These are phyloP conservation scores for Sambucus nigra DNA, from an alignment of 129 eudicot genomes.

Conservation along the genomic window DNA sequence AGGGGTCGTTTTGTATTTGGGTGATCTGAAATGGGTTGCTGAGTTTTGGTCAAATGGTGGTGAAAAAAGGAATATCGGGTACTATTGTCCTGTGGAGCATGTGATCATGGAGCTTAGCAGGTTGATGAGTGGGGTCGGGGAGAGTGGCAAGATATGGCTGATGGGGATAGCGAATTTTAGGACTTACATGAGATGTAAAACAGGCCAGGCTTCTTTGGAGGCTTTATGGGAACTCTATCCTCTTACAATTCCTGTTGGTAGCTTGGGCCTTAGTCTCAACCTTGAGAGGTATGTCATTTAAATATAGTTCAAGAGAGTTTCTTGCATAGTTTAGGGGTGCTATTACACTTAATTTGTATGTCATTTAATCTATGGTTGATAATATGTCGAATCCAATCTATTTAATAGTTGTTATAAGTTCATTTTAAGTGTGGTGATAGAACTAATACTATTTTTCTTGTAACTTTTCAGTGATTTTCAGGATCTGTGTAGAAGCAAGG, in stretches of 20 bases:
- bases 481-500: slow-evolving; percentile 10
- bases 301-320: not conserved
- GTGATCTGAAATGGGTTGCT: slow-evolving; percentile 84
- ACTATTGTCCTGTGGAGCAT: slow-evolving; percentile 65
- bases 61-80: slow-evolving; percentile 33
- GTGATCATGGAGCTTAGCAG: slow-evolving; percentile 82
- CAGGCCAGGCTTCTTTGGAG: slow-evolving; percentile 69
- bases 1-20: slow-evolving; percentile 76
- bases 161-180: slow-evolving; percentile 70
- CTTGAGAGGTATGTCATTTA: slow-evolving; percentile 46
- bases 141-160: slow-evolving; percentile 60
- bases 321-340: too few species aligned
- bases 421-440: too few species aligned
- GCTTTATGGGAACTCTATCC: slow-evolving; percentile 80
- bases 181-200: slow-evolving; percentile 57
- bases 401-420: too few species aligned
- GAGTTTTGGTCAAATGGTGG: slow-evolving; percentile 62
- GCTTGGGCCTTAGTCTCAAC: slow-evolving; percentile 69
- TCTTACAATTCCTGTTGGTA: slow-evolving; percentile 54
- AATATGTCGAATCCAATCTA: too few species aligned
- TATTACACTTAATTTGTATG: too few species aligned
- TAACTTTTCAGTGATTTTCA: slow-evolving; percentile 14
- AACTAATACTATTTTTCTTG: not conserved
- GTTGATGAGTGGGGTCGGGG: slow-evolving; percentile 42
- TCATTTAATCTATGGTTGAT: too few species aligned